A percentile compares a stretch with the other conserved stretches of the same genome.
Evolutionary conservation across 2,329 filamentous ascomycete genomes (phyloP).

Genomic region (Plenodomus lindquistii): DNA sequence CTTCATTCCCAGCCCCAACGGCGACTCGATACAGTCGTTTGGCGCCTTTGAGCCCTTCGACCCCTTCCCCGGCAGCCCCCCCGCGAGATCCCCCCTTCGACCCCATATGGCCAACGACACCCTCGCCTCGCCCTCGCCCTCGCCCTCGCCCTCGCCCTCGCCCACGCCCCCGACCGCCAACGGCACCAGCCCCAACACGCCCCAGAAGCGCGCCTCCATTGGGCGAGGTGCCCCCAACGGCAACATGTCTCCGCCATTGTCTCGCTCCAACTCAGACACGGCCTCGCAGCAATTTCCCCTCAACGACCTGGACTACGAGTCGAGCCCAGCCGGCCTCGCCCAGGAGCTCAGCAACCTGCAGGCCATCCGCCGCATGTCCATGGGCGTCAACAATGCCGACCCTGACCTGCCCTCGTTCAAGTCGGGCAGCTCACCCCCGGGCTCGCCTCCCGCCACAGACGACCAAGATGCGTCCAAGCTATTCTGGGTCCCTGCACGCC

Average conservation of each 20-base stretch:
- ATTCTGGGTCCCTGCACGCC: conserved; percentile 92
- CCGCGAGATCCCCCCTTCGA: conserved; percentile 47
- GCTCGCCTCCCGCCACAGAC: conserved; percentile 67
- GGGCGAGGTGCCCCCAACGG: conserved; percentile 18
- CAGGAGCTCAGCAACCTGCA: conserved; percentile 92
- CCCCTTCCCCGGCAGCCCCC: conserved; percentile 44
- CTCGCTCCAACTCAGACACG: conserved; percentile 41
- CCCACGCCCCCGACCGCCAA: conserved; percentile 22
- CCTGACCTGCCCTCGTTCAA: conserved; percentile 77
- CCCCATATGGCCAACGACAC: conserved; percentile 31
- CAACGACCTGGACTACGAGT: conserved; percentile 87
- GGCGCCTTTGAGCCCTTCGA: conserved; percentile 33
- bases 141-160: too few species aligned
- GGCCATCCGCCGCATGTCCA: conserved; percentile 87
- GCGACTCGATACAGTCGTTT: conserved; percentile 49
- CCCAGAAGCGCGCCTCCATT: conserved; percentile 16
- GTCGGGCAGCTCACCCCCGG: conserved; percentile 61
- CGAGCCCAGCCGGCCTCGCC: conserved; percentile 83
- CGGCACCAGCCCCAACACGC: conserved; percentile 12
- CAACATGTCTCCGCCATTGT: conserved; percentile 46
- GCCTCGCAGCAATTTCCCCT: conserved; percentile 69
- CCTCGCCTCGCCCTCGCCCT: too few species aligned
- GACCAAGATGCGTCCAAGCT: conserved; percentile 87
- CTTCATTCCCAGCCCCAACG: conserved; percentile 67
- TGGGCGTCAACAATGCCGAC: conserved; percentile 77